A percentile compares a stretch with the other conserved stretches of the same genome.
Evolutionary conservation across 371 early-diverging fungal species (phyloP).

Genomic region (Actinomucor elegans): DNA sequence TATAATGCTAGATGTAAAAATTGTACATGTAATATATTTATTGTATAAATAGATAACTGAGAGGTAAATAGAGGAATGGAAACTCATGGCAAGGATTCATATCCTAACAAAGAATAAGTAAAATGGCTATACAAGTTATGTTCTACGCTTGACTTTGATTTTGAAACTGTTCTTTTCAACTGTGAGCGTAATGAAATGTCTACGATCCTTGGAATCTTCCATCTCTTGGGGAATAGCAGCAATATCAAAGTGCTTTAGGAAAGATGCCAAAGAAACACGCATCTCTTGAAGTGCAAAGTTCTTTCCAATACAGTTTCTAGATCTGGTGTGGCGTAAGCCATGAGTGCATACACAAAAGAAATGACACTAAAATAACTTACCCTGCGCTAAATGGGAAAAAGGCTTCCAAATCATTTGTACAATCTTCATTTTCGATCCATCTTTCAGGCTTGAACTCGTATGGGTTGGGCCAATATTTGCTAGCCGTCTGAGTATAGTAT

Average conservation of each 20-base stretch:
- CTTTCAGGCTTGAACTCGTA: conserved; percentile 31
- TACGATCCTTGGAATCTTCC: conserved; percentile 17
- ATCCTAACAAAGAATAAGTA: too few relatives aligned
- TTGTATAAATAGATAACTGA: too few relatives aligned
- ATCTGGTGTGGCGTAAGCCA: too few relatives aligned
- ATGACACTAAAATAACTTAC: too few relatives aligned
- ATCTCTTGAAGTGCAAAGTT: conserved; percentile 52
- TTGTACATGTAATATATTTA: too few relatives aligned
- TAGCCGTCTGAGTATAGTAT: conserved; percentile 20
- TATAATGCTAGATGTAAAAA: too few relatives aligned
- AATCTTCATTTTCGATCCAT: conserved; percentile 22
- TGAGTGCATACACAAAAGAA: too few relatives aligned
- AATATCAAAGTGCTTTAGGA: conserved; percentile 36
- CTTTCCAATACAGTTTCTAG: conserved; percentile 54
- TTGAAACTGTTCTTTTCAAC: conserved; percentile 31
- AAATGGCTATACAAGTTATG: too few relatives aligned
- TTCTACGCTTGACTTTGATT: conserved; percentile 19
- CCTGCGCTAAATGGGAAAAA: conserved; percentile 45
- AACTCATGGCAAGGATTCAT: too few relatives aligned
- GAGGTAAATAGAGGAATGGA: too few relatives aligned
- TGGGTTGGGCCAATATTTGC: conserved; percentile 29
- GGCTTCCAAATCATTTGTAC: conserved; percentile 25
- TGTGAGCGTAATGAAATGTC: conserved; percentile 28
- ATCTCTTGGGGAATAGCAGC: conserved; percentile 24
- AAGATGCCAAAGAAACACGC: conserved; percentile 35